Evolutionary conservation across 1,284 basidiomycete genomes (phyloP).

Genomic region (Polyporus tsugae): DNA sequence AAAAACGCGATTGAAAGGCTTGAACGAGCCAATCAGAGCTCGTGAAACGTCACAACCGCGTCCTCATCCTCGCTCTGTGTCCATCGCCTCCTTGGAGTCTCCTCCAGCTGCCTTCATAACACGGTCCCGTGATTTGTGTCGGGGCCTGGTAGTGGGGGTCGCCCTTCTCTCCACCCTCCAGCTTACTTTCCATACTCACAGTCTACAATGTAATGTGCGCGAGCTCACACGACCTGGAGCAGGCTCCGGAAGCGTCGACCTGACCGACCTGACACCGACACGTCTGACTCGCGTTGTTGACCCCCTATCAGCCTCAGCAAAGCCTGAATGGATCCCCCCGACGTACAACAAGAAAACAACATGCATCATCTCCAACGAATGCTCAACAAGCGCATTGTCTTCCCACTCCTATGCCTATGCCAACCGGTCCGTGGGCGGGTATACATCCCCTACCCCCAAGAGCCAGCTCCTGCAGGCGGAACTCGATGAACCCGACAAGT

Average conservation of each 20-base stretch:
- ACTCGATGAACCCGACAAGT: slow-evolving; percentile 14
- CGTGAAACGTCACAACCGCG: too few relatives aligned
- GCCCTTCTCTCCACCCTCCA: too few relatives aligned
- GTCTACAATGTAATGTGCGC: too few relatives aligned
- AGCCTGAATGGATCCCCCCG: slow-evolving; percentile 32
- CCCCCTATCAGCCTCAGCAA: slow-evolving; percentile 35
- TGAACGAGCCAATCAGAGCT: too few relatives aligned
- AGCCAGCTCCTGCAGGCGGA: not conserved
- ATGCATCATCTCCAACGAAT: slow-evolving; percentile 22
- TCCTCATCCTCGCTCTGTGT: too few relatives aligned
- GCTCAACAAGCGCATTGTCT: slow-evolving; percentile 23
- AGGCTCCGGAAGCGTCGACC: not conserved
- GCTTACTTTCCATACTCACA: too few relatives aligned
- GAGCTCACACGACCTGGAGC: slow-evolving; percentile 16
- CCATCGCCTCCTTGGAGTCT: too few relatives aligned
- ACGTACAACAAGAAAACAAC: slow-evolving; percentile 32
- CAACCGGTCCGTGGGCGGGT: not conserved
- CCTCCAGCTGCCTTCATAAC: too few relatives aligned
- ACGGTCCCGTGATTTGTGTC: too few relatives aligned
- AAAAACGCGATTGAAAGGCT: too few relatives aligned
- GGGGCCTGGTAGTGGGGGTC: too few relatives aligned
- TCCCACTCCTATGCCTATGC: not conserved
- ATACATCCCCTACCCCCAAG: slow-evolving; percentile 19
- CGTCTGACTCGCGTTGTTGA: slow-evolving; percentile 28
- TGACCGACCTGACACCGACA: slow-evolving; percentile 25